Base-by-base conservation (phyloP, 2,329 filamentous ascomycete species). In the Lecanosticta acicola region DNA sequence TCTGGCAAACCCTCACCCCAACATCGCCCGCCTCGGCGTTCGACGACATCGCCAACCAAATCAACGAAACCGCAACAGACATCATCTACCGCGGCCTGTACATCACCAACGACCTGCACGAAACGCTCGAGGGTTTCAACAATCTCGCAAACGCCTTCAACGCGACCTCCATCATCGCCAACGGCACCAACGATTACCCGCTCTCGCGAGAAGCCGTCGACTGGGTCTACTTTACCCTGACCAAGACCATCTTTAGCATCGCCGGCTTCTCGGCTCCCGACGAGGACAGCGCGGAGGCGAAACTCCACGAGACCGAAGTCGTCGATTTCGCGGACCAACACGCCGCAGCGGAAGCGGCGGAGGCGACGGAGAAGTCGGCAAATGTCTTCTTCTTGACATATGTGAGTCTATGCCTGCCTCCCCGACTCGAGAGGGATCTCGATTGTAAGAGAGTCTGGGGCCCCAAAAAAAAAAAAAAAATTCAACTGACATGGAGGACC, bases 321-420 rank as follows among this genome's bases (percentile, higher is more conserved):
- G 24, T 29, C 11, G 24, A 29, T 29, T 29, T 29, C 24, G 24
- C 24, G 24, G 11, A 29, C 11, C 7, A 29, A 11, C 5, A 29
- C 7, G 24, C 24, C 7, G 11, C 24, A 11, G 24, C 5, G 24
- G 24, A 29, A 7, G 24, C 24, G 24, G 24, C 24, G 24, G 11
- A 11, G 24, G 24, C 24, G 4, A 24, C 42, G 17, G 41, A 21
- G 3, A 44, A 46, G 19, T 20, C 40, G 1, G 46, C 19, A 17
- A 32, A 37, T 1, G 49, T 58, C 4, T 54, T 52, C 33, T 49
- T 58, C 3, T 43, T 68, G 11, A 61, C 66, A 0, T 56, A 55
- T 19, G 39, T n/a, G n/a, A n/a, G n/a, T n/a, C n/a, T n/a, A n/a
- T n/a, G n/a, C n/a, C n/a, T n/a, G n/a, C n/a, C n/a, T n/a, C n/a